Base-by-base conservation (phyloP, 257 asterid species). In the Gynochthodes officinalis region DNA sequence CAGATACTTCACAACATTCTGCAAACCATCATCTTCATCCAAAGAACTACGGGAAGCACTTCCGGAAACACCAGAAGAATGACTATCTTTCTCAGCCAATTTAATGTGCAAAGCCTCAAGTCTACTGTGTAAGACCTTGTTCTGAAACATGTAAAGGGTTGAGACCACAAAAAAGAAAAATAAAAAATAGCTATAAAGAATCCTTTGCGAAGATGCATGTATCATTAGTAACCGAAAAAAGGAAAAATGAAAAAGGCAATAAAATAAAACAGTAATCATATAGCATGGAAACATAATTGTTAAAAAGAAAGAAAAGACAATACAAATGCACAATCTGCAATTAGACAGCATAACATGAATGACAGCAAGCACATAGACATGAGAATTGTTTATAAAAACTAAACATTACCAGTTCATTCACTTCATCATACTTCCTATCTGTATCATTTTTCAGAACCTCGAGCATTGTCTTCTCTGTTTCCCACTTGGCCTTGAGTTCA, bases 101-200 rank as follows among this genome's bases (percentile, higher is more conserved):
- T 82, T 90, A 70, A 95, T 95, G 81, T 91, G 93, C 81, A 95
- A 49, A 72, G 96, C 97, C 82, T 95, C 99, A 40, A 92, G 89
- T 62, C 83, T 89, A 76, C 88, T 79, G 76, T 86, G 97, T 84
- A 95, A 79, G 71, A 91, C 80, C 85, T 87, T 91, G 90, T 95
- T 95, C 87, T 81, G 67, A 65, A n/a, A 44, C n/a, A 67, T 43
- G 11, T 23, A 57, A 3, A 57, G 40, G 40, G 49, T 59, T 75
- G 52, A 75, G 72, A 53, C 39, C 11, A 12, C 39, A 46, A 28
- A 18, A 25, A 54, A n/a, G n/a, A n/a, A n/a, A n/a, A n/a, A n/a
- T n/a, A n/a, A n/a, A n/a, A n/a, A n/a, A n/a, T n/a, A n/a, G n/a
- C n/a, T n/a, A n/a, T n/a, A n/a, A n/a, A n/a, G n/a, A n/a, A n/a